Evolutionary conservation across 441 rosid genomes (phyloP).

Genomic region (Bruguiera hainesii): DNA sequence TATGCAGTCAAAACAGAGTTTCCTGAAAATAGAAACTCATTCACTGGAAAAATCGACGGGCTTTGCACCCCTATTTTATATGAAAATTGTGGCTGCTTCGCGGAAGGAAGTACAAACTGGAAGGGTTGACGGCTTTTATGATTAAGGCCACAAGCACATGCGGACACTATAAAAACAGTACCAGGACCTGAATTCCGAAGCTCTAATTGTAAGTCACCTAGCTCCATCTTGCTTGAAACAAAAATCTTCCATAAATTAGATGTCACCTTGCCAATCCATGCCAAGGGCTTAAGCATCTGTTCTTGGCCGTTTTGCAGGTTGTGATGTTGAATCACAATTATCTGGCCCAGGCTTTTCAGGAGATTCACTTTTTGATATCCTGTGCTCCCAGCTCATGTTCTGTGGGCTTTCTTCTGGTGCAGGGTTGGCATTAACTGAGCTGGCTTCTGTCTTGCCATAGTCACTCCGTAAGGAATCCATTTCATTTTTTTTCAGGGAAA

Average conservation of each 20-base stretch:
- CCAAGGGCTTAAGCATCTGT: conserved; percentile 29
- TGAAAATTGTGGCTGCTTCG: conserved; percentile 10
- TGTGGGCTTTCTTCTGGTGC: conserved; percentile 26
- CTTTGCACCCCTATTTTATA: not conserved
- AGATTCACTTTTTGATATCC: conserved; percentile 25
- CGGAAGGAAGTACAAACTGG: not conserved
- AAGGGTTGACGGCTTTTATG: conserved; percentile 14
- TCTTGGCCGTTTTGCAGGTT: conserved; percentile 46
- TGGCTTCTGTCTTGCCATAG: conserved; percentile 13
- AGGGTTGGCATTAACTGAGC: conserved; percentile 14
- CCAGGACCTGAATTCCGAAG: conserved; percentile 19
- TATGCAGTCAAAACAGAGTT: too few relatives aligned
- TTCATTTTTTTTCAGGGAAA: conserved; percentile 31
- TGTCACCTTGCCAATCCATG: conserved; percentile 15
- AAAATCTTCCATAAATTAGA: conserved; percentile 19
- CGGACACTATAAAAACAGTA: conserved; percentile 11
- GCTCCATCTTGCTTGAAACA: conserved; percentile 21
- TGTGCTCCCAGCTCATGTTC: conserved; percentile 27
- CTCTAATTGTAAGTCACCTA: conserved; percentile 25
- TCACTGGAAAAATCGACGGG: not conserved
- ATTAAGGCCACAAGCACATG: conserved; percentile 16
- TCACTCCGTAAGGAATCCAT: conserved; percentile 33
- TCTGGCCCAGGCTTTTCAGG: conserved; percentile 27
- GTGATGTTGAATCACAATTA: conserved; percentile 24
- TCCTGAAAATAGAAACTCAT: not conserved